Percentiles rank a stretch among this genome's conserved stretches.
These are phyloP conservation scores for Naegleria lovaniensis DNA, from an alignment of 208 protist species.

Conservation along the genomic window DNA sequence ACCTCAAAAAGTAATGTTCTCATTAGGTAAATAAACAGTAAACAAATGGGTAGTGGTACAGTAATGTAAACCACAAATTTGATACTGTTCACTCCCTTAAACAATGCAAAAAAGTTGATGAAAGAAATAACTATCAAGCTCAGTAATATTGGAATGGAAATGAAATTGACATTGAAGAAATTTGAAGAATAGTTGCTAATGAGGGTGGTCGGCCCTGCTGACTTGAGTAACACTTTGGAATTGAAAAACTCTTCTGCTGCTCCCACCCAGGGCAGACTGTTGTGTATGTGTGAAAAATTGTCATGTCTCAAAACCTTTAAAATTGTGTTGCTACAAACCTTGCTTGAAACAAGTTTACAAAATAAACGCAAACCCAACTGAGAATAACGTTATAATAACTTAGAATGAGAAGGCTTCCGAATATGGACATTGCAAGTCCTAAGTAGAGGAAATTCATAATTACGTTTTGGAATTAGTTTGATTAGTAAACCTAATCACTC, in stretches of 20 bases:
- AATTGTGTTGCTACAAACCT: background rate
- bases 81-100: background rate
- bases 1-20: background rate
- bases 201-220: background rate
- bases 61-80: background rate
- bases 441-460: too few species aligned
- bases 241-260: background rate
- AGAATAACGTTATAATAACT: background rate
- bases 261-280: background rate
- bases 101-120: background rate
- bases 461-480: too few species aligned
- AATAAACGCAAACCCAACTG: background rate
- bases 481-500: too few species aligned
- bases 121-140: background rate
- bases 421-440: background rate
- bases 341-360: background rate
- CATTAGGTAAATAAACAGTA: background rate
- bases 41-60: background rate
- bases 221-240: background rate
- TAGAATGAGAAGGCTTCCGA: background rate
- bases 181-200: background rate
- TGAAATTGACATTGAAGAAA: background rate
- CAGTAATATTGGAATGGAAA: background rate
- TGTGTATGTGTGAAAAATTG: too few species aligned
- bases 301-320: too few species aligned